These are phyloP conservation scores for Lumnitzera racemosa DNA, from an alignment of 345 rosid species.

Conservation along the genomic window DNA sequence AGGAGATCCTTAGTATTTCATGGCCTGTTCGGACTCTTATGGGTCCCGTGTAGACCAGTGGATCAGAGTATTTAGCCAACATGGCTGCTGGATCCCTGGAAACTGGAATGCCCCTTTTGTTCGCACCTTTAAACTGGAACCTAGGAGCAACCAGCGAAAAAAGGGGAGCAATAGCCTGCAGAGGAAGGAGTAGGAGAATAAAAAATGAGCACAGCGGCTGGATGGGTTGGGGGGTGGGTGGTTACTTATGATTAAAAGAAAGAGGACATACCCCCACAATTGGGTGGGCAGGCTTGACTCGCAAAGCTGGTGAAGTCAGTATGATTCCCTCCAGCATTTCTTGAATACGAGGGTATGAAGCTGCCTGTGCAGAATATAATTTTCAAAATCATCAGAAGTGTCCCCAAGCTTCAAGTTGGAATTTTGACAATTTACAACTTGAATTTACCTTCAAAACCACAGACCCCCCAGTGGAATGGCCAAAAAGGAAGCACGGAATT, in stretches of 20 bases:
- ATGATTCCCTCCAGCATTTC: slow-evolving; percentile 78
- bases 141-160: slow-evolving; percentile 60
- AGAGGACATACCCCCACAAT: slow-evolving; percentile 70
- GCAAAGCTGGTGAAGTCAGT: slow-evolving; percentile 89
- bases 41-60: slow-evolving; percentile 80
- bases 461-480: slow-evolving; percentile 98
- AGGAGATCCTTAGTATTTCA: slow-evolving; percentile 71
- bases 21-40: slow-evolving; percentile 81
- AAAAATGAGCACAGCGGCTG: too few relatives aligned
- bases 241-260: not conserved
- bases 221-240: too few relatives aligned
- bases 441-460: slow-evolving; percentile 78
- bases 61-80: slow-evolving; percentile 78
- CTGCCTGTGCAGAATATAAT: slow-evolving; percentile 38
- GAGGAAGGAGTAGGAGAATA: slow-evolving; percentile 5
- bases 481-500: slow-evolving; percentile 90
- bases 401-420: too few relatives aligned
- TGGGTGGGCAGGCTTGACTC: slow-evolving; percentile 94
- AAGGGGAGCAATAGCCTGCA: slow-evolving; percentile 78
- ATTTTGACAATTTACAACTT: too few relatives aligned
- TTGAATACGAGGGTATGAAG: slow-evolving; percentile 46
- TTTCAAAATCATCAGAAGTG: not conserved
- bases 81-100: slow-evolving; percentile 87
- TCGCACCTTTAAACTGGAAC: slow-evolving; percentile 70
- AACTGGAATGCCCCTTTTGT: slow-evolving; percentile 78